Percentiles rank a stretch among this genome's conserved stretches.
Conservation (phyloP, 441 rosid species). For the Cnidoscolus chayamansa region DNA sequence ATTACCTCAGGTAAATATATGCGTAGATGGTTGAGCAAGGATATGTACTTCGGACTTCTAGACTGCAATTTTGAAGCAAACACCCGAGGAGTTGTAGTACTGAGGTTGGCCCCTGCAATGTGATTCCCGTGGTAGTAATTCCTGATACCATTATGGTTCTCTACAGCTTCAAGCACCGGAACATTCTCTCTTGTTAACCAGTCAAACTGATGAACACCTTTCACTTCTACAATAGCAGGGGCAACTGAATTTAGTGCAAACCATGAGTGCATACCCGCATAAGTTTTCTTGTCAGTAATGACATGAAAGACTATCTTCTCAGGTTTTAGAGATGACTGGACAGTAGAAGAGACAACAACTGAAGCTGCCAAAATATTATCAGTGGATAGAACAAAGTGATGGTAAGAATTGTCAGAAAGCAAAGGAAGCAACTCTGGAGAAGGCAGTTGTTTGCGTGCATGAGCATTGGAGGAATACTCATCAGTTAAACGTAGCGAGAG, state of each 20-base stretch:
- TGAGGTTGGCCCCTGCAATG: conserved; percentile 75
- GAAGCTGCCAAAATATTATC: conserved; percentile 99
- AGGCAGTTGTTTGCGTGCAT: conserved; percentile 96
- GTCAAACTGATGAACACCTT: conserved; percentile 97
- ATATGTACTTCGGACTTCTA: conserved; percentile 98
- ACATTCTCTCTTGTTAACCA: conserved; percentile 99
- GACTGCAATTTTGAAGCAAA: conserved; percentile 96
- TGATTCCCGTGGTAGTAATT: conserved; percentile 96
- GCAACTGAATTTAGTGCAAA: conserved; percentile 81
- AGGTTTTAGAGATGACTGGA: conserved; percentile 77
- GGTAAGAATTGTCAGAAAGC: conserved; percentile 82
- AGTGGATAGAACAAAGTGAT: conserved; percentile 83
- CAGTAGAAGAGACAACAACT: conserved; percentile 85
- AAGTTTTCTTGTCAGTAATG: conserved; percentile 99
- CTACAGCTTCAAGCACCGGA: conserved; percentile 97
- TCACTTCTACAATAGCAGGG: conserved; percentile 93
- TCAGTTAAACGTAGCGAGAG: conserved; percentile 90
- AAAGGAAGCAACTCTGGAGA: conserved; percentile 93
- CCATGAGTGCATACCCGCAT: conserved; percentile 99
- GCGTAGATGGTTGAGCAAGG: conserved; percentile 95
- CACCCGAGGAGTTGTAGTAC: conserved; percentile 69
- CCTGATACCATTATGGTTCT: conserved; percentile 76
- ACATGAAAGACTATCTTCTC: conserved; percentile 92
- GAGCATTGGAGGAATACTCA: conserved; percentile 98
- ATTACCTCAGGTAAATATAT: conserved; percentile 97